Conservation (phyloP, 306 rosid species). For the Vigna angularis region DNA sequence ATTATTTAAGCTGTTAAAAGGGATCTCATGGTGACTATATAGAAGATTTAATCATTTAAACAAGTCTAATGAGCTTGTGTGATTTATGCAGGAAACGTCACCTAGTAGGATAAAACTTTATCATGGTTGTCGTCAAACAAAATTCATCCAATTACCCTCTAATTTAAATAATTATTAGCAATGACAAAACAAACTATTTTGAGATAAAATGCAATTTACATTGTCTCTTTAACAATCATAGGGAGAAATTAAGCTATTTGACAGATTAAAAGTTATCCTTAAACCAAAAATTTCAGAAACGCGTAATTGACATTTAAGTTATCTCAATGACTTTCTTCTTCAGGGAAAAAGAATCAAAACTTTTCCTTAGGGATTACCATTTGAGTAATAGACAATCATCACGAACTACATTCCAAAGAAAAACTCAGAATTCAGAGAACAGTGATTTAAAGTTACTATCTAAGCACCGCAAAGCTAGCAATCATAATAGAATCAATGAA, state of each 20-base stretch:
- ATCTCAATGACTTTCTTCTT: slow-evolving; percentile 19
- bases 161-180: slow-evolving; percentile 7
- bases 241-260: slow-evolving; percentile 12
- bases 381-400: slow-evolving; percentile 18
- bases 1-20: neutral
- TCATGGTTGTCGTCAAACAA: neutral
- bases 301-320: neutral
- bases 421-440: slow-evolving; percentile 22
- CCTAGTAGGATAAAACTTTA: neutral
- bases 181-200: neutral
- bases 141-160: slow-evolving; percentile 23
- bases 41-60: neutral
- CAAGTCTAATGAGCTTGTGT: neutral
- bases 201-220: slow-evolving; percentile 17
- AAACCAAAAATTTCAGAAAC: neutral
- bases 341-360: neutral
- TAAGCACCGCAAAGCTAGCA: slow-evolving; percentile 16
- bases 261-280: neutral
- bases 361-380: slow-evolving; percentile 7
- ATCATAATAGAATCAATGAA: slow-evolving; percentile 31
- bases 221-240: slow-evolving; percentile 6
- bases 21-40: neutral
- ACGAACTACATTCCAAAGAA: slow-evolving; percentile 26
- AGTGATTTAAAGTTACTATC: slow-evolving; percentile 29
- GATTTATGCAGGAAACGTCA: neutral